These are phyloP conservation scores for Streptanthus diversifolius DNA, from an alignment of 345 rosid genomes.

Conservation along the genomic window DNA sequence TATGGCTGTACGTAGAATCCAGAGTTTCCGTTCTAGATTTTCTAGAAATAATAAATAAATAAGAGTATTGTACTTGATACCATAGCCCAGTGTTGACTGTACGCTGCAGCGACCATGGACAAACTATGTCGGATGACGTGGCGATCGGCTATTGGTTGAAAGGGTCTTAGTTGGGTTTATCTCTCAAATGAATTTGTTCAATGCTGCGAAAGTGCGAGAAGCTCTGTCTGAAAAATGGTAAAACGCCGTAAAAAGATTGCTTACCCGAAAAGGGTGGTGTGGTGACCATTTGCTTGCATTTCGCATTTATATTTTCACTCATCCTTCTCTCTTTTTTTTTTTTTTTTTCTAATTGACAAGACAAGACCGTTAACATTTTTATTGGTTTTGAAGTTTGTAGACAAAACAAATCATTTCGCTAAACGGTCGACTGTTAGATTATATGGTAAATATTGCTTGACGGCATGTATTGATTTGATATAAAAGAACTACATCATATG, in stretches of 20 bases:
- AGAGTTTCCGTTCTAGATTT: neutral
- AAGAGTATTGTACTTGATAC: neutral
- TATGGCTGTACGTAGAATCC: neutral
- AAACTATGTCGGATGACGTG: constrained; percentile 16
- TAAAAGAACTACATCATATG: neutral
- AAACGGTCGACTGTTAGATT: neutral
- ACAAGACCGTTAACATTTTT: neutral
- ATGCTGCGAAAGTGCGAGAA: constrained; percentile 9
- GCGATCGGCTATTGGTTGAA: neutral
- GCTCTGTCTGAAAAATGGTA: constrained; percentile 1
- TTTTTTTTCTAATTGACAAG: neutral
- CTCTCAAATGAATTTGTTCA: constrained; percentile 1
- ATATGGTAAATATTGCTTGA: too few relatives aligned
- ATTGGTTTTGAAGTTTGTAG: neutral
- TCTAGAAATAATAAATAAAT: neutral
- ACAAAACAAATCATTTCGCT: neutral
- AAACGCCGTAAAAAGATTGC: constrained; percentile 31
- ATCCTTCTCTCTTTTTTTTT: neutral
- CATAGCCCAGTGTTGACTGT: constrained; percentile 14
- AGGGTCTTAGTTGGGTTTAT: neutral
- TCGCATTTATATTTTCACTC: constrained; percentile 5
- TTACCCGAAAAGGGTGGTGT: constrained; percentile 9
- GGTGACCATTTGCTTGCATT: neutral
- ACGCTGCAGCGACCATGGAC: neutral
- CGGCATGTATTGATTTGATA: neutral